phyloP scores from a whole-genome alignment of 1,284 basidiomycete genomes.

The Moesziomyces aphidis region DNA sequence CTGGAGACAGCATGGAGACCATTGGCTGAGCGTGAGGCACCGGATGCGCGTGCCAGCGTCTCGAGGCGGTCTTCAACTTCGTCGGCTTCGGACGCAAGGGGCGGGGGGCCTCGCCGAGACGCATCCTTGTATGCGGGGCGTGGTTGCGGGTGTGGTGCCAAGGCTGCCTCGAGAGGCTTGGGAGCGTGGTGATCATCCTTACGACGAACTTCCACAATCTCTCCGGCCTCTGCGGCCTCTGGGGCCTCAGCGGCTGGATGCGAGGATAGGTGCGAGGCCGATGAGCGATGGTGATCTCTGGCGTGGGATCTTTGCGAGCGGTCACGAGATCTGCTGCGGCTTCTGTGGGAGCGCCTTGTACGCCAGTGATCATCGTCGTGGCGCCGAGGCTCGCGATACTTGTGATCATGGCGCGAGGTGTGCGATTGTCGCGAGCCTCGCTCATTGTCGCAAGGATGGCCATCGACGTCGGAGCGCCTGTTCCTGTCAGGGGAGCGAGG shows the following conservation, averaged over 20 bases:
- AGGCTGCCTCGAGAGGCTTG: background rate
- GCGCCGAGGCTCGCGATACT: background rate
- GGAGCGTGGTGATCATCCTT: background rate
- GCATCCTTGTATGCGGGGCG: background rate
- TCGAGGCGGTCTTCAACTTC: slow-evolving; percentile 11
- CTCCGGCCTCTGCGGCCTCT: background rate
- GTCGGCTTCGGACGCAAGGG: background rate
- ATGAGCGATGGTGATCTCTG: background rate
- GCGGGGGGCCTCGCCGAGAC: background rate
- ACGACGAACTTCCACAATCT: background rate
- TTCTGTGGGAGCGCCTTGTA: background rate
- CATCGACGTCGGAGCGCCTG: background rate
- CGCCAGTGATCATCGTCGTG: background rate
- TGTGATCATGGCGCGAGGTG: background rate
- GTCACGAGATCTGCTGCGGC: background rate
- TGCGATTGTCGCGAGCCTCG: background rate
- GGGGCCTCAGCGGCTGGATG: background rate
- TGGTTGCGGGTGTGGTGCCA: too few relatives aligned
- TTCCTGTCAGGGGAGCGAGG: background rate
- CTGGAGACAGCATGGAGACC: background rate
- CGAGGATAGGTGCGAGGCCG: background rate
- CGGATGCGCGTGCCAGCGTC: slow-evolving; percentile 1
- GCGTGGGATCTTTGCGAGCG: background rate
- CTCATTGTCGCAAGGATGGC: too few relatives aligned
- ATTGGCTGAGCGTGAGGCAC: background rate